A percentile compares a stretch with the other conserved stretches of the same genome.
Conservation (phyloP, 352 stramenopile genomes). For the Globisporangium uncinulatum region DNA sequence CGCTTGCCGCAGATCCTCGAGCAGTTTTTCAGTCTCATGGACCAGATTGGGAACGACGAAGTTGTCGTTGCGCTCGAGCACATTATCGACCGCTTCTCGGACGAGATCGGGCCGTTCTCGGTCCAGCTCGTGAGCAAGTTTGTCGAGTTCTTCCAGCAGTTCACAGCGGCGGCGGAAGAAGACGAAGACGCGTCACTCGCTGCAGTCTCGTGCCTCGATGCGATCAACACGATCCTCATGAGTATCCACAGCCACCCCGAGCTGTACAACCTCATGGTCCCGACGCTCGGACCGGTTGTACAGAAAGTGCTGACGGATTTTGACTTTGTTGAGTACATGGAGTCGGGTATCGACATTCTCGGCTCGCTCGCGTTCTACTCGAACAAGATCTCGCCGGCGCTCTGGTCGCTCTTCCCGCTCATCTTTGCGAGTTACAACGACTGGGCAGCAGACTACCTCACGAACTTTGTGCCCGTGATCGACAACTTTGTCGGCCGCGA, state of each 20-base stretch:
- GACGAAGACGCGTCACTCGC: conserved; percentile 96
- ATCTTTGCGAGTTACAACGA: conserved; percentile 95
- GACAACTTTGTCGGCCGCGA: conserved; percentile 94
- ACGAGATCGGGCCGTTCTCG: conserved; percentile 93
- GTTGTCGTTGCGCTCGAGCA: conserved; percentile 92
- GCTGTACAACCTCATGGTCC: conserved; percentile 87
- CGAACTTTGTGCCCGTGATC: conserved; percentile 94
- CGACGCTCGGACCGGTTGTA: conserved; percentile 93
- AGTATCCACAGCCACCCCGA: conserved; percentile 79
- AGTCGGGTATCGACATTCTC: conserved; percentile 95
- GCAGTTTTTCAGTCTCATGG: conserved; percentile 98
- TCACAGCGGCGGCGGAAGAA: conserved; percentile 89
- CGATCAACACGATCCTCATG: conserved; percentile 85
- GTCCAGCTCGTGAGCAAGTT: conserved; percentile 93
- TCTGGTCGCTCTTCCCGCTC: conserved; percentile 96
- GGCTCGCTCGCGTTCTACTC: conserved; percentile 96
- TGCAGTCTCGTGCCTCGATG: conserved; percentile 86
- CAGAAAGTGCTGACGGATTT: conserved; percentile 94
- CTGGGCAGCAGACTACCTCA: conserved; percentile 96
- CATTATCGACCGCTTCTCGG: conserved; percentile 96
- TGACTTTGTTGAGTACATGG: conserved; percentile 97
- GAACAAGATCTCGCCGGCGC: conserved; percentile 84
- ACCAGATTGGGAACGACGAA: conserved; percentile 98
- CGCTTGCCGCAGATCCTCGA: conserved; percentile 94
- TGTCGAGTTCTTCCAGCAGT: conserved; percentile 92